Base-by-base conservation (phyloP, 768 basidiomycete species). In the Lentinula guzmanii region DNA sequence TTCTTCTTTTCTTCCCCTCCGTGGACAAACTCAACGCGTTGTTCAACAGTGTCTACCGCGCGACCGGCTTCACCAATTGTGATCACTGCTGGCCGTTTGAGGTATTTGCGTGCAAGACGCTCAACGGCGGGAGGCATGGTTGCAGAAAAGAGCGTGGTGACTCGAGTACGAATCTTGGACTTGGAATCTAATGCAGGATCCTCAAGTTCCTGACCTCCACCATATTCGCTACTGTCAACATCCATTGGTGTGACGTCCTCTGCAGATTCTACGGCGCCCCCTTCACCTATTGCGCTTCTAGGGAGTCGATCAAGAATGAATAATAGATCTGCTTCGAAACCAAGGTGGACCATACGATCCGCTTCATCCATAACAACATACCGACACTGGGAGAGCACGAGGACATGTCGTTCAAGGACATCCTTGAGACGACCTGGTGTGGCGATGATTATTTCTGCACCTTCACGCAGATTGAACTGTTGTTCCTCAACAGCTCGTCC, bases 301-400 rank as follows among this genome's bases (percentile, higher is more conserved):
- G 96, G 97, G 62, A 98, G 81, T 61, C 93, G 84, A 74, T 98
- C 96, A 63, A 99, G 77, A 68, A 99, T 98, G 72, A 93, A 97
- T 28, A 90, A 93, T 51, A 99, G 76, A 71, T 97, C 95, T 15
- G 83, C 85, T 73, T 99, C 97, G 71, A 99, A 99, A 15, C 97
- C 97, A 34, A 98, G 86, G 69, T 95, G 88, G 63, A 99, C 95
- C 97, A 99, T 98, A 56, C 97, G 86, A 73, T 99, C 97, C 15
- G 97, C 97, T 79, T 99, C 97, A 72, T 99, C 97, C 97, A 99
- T 97, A 66, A 99, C 96, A 62, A 99, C 89, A 70, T 99, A 98
- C 2, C 93, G 93, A 73, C 97, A 98, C 73, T 99, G 97, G 6
- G 91, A 90, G 48, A 99, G 82, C 18, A 99, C 97, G 46, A 99